phyloP scores from a whole-genome alignment of 78 protist genomes.

The Dictyostelium citrinum region DNA sequence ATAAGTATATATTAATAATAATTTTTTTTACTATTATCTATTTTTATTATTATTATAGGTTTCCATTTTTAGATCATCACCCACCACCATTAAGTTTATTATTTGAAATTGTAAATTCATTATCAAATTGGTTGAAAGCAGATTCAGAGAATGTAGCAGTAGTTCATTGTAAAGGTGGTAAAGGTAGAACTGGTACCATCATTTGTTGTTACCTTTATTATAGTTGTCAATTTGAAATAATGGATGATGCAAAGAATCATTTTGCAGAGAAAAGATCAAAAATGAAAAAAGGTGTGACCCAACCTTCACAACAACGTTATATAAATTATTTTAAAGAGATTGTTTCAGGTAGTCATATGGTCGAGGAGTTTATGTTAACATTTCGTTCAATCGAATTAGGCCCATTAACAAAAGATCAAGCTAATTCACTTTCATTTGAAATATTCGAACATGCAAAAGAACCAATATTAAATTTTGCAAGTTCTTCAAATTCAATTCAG shows the following conservation, averaged over 20 bases:
- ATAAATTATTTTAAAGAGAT: constrained; percentile 62
- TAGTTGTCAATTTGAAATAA: constrained; percentile 32
- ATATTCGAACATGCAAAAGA: constrained; percentile 67
- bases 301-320: constrained; percentile 77
- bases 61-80: constrained; percentile 92
- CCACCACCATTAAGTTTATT: constrained; percentile 88
- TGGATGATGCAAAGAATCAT: constrained; percentile 39
- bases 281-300: constrained; percentile 73
- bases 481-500: constrained; percentile 55
- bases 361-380: constrained; percentile 51
- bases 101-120: constrained; percentile 69
- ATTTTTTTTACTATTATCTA: not conserved
- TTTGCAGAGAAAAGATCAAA: constrained; percentile 56
- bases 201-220: constrained; percentile 77
- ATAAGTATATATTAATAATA: not conserved
- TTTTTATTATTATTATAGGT: not conserved
- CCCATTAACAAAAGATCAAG: constrained; percentile 56
- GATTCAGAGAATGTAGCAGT: constrained; percentile 86
- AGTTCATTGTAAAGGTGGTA: constrained; percentile 91
- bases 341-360: constrained; percentile 58
- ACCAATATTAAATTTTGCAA: constrained; percentile 20
- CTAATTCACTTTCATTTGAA: constrained; percentile 34
- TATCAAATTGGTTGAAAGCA: constrained; percentile 66
- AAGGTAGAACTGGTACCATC: constrained; percentile 74
- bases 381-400: constrained; percentile 40